Evolutionary conservation across 164 flowering plant species (phyloP), one percentile per base, ranked within the genome.

Genomic region (Tetrastigma voinierianum): DNA sequence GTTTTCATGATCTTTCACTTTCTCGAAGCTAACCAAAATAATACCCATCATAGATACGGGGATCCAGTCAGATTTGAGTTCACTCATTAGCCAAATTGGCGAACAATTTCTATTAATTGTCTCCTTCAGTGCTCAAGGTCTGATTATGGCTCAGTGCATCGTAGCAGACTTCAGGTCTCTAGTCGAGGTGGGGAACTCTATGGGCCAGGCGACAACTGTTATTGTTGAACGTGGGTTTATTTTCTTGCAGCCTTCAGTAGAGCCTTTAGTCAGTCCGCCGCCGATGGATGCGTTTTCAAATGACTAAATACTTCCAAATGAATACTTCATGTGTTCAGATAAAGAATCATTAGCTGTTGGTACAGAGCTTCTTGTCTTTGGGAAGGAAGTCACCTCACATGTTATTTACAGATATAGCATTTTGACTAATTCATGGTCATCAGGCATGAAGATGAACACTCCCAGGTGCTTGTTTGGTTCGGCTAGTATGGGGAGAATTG

Each of bases 341-440:
- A 80, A 80, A 70, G 83, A 80, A 66, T 80, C 83, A 2, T 64
- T 80, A 61, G 83, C 81, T 17, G 83, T 80, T 57, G 83, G 83
- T 12, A 77, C 83, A 0, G 79, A 80, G 20, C 77, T 80, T 24
- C 83, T 80, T 14, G 81, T 80, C 47, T 80, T 80, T 59, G 80
- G 80, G n/a, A 74, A 65, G 66, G 80, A 80, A 54, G 59, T 74
- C 20, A 64, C 14, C 13, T 65, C 78, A 12, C 70, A 67, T 57
- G 80, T 70, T 43, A 72, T 80, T 23, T 80, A 67, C 46, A 77
- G 70, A 60, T 80, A 80, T 46, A 77, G 78, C 44, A 59, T 77
- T 46, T 46, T 74, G 62, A 77, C 78, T 17, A 72, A 80, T 51
- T 58, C 75, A 3, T 80, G 83, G 83, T 73, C 81, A 21, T 62